Base-by-base conservation (phyloP, 331 rosid genomes). In the Cucumis variabilis region DNA sequence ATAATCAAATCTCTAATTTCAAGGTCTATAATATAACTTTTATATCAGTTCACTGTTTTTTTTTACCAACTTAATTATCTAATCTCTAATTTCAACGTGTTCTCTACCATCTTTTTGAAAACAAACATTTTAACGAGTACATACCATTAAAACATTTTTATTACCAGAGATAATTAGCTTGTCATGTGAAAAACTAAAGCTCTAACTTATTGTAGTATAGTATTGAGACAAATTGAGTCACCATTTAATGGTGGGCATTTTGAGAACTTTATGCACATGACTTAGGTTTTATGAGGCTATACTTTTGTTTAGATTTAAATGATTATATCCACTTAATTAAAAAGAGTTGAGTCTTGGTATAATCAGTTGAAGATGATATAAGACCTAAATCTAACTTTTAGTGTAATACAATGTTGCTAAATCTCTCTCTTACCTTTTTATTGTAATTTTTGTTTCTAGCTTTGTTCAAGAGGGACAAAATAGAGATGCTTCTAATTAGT, bases 231-330 rank as follows among this genome's bases (percentile, higher is more conserved):
- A 74, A 21, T n/a, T 15, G 2, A 19, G 5, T 48, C 10, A 5
- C 14, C 82, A 21, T 75, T 75, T 46, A 13, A 11, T 75, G 23
- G 7, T 77, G 13, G 62, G 60, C 33, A 76, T 46, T 76, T 13
- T 37, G 33, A 76, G 37, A 76, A n/a, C 62, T 76, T 44, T 48
- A 76, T 76, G 62, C 82, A 76, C 63, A 76, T 48, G 82, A 76
- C 82, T 76, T 37, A 76, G 60, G 60, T 46, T 75, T 58, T 23
- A n/a, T 13, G 82, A 46, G 82, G 62, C 58, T 75, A 16, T 74
- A 44, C 81, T 21, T 74, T 74, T 74, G 81, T 74, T 74, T 74
- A 46, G 60, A 9, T 75, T 20, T 2, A 4, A 76, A 76, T 46
- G 37, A 76, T 76, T 76, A 1, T 30, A 76, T n/a, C 63, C 37